Evolutionary conservation across 2,329 filamentous ascomycete species (phyloP).

Genomic region (Aspergillus terreus): DNA sequence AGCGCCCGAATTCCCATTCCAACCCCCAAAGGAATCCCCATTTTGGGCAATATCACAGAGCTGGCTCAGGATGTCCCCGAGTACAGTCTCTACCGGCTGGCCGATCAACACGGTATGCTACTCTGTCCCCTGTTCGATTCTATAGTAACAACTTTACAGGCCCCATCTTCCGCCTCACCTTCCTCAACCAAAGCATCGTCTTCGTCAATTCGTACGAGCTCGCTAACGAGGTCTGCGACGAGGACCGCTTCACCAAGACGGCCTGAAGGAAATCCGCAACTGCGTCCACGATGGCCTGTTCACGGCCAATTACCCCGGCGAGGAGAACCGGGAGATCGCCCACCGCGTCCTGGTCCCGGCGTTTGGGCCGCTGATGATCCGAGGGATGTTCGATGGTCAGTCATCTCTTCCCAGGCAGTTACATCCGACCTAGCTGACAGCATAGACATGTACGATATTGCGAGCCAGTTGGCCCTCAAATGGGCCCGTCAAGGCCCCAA

Average conservation of each 20-base stretch:
- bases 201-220: conserved; percentile 53
- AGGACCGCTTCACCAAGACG: conserved; percentile 63
- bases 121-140: conserved; percentile 1
- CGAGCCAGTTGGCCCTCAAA: conserved; percentile 38
- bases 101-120: conserved; percentile 60
- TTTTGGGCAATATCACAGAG: conserved; percentile 64
- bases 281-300: conserved; percentile 65
- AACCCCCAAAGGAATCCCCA: conserved; percentile 59
- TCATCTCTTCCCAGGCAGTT: not conserved
- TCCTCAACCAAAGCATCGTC: conserved; percentile 46
- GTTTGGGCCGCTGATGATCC: conserved; percentile 45
- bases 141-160: conserved; percentile 33
- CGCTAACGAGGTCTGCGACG: conserved; percentile 62
- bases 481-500: conserved; percentile 51
- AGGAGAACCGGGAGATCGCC: conserved; percentile 63
- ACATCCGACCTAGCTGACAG: not conserved
- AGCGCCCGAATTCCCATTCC: conserved; percentile 49
- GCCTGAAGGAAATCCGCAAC: conserved; percentile 55
- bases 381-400: conserved; percentile 40
- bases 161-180: conserved; percentile 55
- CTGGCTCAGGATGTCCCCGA: conserved; percentile 58
- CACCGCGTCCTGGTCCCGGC: conserved; percentile 46
- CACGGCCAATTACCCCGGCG: conserved; percentile 48
- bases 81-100: conserved; percentile 54
- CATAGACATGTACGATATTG: conserved; percentile 40